Conservation (phyloP, 2,329 filamentous ascomycete genomes). For the Chrysoporthe cubensis region DNA sequence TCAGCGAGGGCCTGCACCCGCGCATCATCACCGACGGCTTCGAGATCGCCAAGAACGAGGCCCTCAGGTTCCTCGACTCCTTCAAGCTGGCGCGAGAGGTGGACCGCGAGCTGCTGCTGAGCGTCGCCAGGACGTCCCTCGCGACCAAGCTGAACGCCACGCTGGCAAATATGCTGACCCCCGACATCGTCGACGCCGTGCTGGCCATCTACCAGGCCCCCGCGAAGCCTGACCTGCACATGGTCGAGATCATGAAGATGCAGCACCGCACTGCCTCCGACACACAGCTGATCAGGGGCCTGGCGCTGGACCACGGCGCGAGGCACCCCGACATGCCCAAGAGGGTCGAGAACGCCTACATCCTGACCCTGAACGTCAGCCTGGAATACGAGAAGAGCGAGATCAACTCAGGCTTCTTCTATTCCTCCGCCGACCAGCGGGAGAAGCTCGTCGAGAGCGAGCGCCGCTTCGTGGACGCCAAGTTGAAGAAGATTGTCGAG, state of each 20-base stretch:
- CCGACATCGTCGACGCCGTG: conserved; percentile 94
- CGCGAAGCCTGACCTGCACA: conserved; percentile 94
- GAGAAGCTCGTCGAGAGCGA: conserved; percentile 99
- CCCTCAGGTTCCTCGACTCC: conserved; percentile 90
- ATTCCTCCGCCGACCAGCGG: conserved; percentile 93
- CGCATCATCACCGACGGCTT: conserved; percentile 97
- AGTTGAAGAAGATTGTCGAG: conserved; percentile 96
- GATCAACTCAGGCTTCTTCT: conserved; percentile 99
- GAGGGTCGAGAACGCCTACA: conserved; percentile 91
- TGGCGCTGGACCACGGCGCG: conserved; percentile 93
- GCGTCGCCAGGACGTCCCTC: conserved; percentile 90
- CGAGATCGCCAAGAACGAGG: conserved; percentile 92
- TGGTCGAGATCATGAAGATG: conserved; percentile 99
- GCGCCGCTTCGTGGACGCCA: conserved; percentile 92
- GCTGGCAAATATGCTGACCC: conserved; percentile 88
- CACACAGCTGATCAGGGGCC: conserved; percentile 90
- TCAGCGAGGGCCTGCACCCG: conserved; percentile 94
- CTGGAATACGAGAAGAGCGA: conserved; percentile 99
- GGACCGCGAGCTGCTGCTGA: conserved; percentile 91
- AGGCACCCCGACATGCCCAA: conserved; percentile 99
- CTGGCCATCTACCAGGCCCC: conserved; percentile 90
- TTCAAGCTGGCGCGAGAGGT: conserved; percentile 91
- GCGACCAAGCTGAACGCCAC: conserved; percentile 92
- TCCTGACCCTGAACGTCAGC: conserved; percentile 93
- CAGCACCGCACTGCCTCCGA: conserved; percentile 96